Base-by-base conservation (phyloP, 2,329 filamentous ascomycete genomes). In the Plenodomus lindquistii region DNA sequence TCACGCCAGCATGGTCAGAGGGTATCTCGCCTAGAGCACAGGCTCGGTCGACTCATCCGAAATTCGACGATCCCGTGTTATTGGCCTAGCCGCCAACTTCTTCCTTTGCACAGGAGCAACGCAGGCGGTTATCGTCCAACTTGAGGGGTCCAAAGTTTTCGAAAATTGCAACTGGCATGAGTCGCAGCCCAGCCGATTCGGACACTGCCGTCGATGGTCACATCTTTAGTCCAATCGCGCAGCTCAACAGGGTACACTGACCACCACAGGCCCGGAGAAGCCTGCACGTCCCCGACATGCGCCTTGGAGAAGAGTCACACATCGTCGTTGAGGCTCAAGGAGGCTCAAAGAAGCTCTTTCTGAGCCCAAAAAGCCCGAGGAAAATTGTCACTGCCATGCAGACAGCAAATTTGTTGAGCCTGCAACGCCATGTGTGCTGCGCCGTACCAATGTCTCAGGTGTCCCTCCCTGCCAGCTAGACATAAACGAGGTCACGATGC, bases 41-140 rank as follows among this genome's bases (percentile, higher is more conserved):
- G 31, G 19, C 39, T 36, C 37, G 38, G 29, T 27, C 22, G 44
- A 38, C 31, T 31, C 37, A 47, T 48, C 53, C 51, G 46, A 57
- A 46, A 46, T 59, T 50, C 42, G 40, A 44, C 24, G 18, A 44
- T 35, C 27, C 27, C 27, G 9, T 11, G 15, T 31, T n/a, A 4
- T 15, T 31, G 27, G 6, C 22, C 5, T 24, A 11, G 22, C 22
- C 22, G 22, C 22, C 22, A 24, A 24, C 11, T 24, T 24, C 22
- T 24, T 24, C 22, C 22, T 24, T 24, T 24, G 22, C 22, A 24
- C 22, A 24, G 11, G 22, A 24, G 11, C 6, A 24, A 24, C 11
- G 11, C 22, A 24, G 22, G 22, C 11, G 22, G 11, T 24, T 24
- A 11, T 24, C 22, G 22, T 24, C 22, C 22, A 5, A 6, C 11